These are phyloP conservation scores for Vachellia collinsii DNA, from an alignment of 306 rosid genomes.

Conservation along the genomic window DNA sequence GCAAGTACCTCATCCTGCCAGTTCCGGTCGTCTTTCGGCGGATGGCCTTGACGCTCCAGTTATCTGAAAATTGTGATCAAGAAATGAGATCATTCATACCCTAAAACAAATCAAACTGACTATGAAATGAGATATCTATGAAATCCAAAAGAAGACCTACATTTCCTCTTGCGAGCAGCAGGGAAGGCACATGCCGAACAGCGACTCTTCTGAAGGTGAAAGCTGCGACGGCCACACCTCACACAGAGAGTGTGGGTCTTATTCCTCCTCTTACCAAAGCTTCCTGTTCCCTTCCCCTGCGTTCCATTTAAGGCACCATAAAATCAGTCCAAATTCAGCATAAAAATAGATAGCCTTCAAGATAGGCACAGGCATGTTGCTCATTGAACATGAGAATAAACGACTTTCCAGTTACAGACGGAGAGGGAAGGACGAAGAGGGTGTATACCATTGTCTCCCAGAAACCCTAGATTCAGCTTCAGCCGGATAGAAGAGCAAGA, in stretches of 20 bases:
- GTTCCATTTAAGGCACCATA: neutral
- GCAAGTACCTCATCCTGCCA: slow-evolving; percentile 97
- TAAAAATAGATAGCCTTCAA: neutral
- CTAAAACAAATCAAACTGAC: neutral
- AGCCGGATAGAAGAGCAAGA: neutral
- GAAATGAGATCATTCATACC: no score
- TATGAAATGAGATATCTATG: no score
- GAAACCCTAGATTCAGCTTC: slow-evolving; percentile 50
- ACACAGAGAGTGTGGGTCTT: slow-evolving; percentile 96
- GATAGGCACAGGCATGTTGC: neutral
- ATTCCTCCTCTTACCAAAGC: slow-evolving; percentile 97
- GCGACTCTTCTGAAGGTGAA: slow-evolving; percentile 83
- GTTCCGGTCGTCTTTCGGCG: slow-evolving; percentile 98
- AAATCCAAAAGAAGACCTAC: slow-evolving; percentile 38
- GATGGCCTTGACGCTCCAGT: slow-evolving; percentile 98
- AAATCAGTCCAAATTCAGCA: neutral
- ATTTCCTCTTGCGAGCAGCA: slow-evolving; percentile 88
- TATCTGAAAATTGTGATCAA: slow-evolving; percentile 46
- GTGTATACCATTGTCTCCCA: slow-evolving; percentile 53
- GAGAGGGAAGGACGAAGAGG: neutral
- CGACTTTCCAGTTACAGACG: neutral
- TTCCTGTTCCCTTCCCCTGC: slow-evolving; percentile 69
- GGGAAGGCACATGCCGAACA: slow-evolving; percentile 93
- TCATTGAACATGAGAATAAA: no score
- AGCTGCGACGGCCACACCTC: slow-evolving; percentile 97